These are phyloP conservation scores for Simmondsia chinensis DNA, from an alignment of 148 eudicot genomes.

Conservation along the genomic window DNA sequence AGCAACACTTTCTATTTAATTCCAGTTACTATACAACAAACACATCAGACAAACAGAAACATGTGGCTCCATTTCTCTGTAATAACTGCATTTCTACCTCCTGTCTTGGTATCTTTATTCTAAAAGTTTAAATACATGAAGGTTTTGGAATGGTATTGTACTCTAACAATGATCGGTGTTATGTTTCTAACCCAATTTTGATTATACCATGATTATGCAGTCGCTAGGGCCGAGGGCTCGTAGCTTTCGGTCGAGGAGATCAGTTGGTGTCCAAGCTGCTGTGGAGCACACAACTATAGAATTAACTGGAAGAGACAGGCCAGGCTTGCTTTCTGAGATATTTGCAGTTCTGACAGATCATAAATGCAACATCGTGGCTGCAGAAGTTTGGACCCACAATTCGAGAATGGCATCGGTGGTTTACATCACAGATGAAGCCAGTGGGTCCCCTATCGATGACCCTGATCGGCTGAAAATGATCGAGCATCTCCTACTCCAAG, in stretches of 20 bases:
- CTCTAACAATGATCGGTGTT: too few species aligned
- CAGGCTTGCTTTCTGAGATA: slow-evolving; percentile 83
- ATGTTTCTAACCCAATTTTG: too few species aligned
- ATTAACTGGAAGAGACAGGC: slow-evolving; percentile 76
- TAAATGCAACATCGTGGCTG: slow-evolving; percentile 70
- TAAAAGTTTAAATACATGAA: too few species aligned
- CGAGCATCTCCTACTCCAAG: slow-evolving; percentile 59
- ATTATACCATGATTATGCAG: slow-evolving; percentile 26
- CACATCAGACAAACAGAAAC: slow-evolving; percentile 5
- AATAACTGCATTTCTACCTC: neutral
- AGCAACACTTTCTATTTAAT: too few species aligned
- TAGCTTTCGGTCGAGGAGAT: slow-evolving; percentile 60
- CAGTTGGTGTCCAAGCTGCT: slow-evolving; percentile 63
- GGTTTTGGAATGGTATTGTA: too few species aligned
- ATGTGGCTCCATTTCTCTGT: neutral
- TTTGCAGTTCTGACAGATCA: slow-evolving; percentile 73
- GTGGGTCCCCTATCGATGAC: slow-evolving; percentile 52
- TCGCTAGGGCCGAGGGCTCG: slow-evolving; percentile 76
- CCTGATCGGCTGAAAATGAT: slow-evolving; percentile 53
- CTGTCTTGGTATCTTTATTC: too few species aligned
- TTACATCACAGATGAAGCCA: slow-evolving; percentile 59
- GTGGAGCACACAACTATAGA: slow-evolving; percentile 68
- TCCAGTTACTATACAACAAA: slow-evolving; percentile 4
- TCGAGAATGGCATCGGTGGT: slow-evolving; percentile 83
- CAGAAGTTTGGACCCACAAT: slow-evolving; percentile 95